Percentiles rank a stretch among this genome's conserved stretches.
Conservation (phyloP, 805 yeast genomes). For the Cyberlindnera maclurae region DNA sequence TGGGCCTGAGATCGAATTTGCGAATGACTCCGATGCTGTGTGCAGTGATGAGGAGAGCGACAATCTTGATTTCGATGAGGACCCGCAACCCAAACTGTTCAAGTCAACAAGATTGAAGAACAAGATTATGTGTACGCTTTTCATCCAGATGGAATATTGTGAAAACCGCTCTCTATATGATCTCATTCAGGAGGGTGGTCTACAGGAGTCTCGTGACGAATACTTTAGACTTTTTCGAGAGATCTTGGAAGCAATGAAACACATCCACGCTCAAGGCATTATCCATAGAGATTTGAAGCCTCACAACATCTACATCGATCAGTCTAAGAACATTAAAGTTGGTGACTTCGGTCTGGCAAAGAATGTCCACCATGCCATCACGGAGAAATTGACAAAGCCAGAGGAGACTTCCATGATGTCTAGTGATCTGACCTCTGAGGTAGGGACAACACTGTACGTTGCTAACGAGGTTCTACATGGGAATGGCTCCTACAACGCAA, state of each 20-base stretch:
- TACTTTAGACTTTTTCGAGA: conserved; percentile 90
- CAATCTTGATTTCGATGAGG: conserved; percentile 14
- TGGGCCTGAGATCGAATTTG: conserved; percentile 48
- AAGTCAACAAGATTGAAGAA: conserved; percentile 14
- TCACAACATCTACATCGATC: conserved; percentile 90
- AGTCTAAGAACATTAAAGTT: conserved; percentile 78
- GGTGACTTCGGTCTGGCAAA: conserved; percentile 98
- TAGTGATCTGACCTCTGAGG: conserved; percentile 83
- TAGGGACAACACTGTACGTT: conserved; percentile 90
- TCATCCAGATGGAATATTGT: conserved; percentile 98
- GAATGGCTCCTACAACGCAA: conserved; percentile 73
- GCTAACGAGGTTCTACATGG: conserved; percentile 83
- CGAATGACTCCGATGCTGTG: conserved; percentile 25
- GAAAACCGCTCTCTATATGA: conserved; percentile 88
- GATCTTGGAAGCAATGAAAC: conserved; percentile 79
- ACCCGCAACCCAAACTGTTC: conserved; percentile 7
- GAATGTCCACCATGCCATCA: conserved; percentile 54
- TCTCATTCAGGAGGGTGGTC: conserved; percentile 66
- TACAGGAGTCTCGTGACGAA: conserved; percentile 63
- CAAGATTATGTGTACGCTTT: conserved; percentile 58
- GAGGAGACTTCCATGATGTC: conserved; percentile 23
- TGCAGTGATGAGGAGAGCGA: conserved; percentile 18
- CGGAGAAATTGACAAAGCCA: conserved; percentile 23
- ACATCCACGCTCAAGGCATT: conserved; percentile 89
- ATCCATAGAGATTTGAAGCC: conserved; percentile 96